Evolutionary conservation across 495 filamentous ascomycete species (phyloP), one percentile per base, ranked within the genome.

Genomic region (Aspergillus leporis): DNA sequence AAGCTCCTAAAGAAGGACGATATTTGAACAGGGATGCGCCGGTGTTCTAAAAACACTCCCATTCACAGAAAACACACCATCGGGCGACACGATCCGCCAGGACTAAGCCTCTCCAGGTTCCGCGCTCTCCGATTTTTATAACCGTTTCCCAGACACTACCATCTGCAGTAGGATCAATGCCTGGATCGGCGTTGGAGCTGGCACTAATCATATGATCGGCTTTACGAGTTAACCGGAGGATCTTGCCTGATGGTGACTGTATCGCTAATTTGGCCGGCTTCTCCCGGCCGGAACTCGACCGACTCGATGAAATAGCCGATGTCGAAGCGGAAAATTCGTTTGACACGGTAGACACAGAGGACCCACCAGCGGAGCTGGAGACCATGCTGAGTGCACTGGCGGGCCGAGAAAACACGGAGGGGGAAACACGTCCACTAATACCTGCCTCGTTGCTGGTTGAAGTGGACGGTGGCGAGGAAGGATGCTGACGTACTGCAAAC

Each of bases 51-150:
- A 81, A 73, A 72, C 85, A 86, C 60, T 90, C 85, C 94, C 94
- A 99, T 77, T 99, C 94, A 28, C 89, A 93, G 78, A 96, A 99
- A 22, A 99, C 94, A 74, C 95, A 98, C 94, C 94, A 99, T 60
- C 94, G 81, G 9, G 93, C 95, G 60, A 90, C 97, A 54, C 94
- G 83, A 79, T 99, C 94, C 13, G 94, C 94, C 19, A 99, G 81
- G 60, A 99, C 94, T 53, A 99, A 74, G 0, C 91, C 95, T 59
- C 94, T 85, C 94, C 94, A 98, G 25, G 87, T 82, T 0, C 94
- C 94, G 28, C 87, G 81, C 69, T 98, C 94, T 0, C 90, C 91
- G 72, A 93, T 92, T 78, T 98, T 98, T 72, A 98, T 96, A 46
- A 98, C 94, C 7, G 93, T 98, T 75, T 98, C 94, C 95, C 95